Evolutionary conservation across 106 monocot species (phyloP), one percentile per base, ranked within the genome.

Genomic region (Xerophyta viscosa): DNA sequence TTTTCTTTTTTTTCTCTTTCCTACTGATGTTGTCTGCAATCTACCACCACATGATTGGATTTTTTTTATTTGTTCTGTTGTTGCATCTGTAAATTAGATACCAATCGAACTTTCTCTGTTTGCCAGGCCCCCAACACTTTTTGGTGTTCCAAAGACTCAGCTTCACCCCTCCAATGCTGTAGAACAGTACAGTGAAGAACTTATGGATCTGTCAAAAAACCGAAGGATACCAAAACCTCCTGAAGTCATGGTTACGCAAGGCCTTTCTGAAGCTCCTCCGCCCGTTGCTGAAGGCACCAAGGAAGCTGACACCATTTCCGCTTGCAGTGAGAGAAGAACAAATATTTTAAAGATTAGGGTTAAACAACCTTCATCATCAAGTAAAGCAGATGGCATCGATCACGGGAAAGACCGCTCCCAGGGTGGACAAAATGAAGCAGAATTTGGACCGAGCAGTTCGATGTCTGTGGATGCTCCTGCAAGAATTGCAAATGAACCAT

Each of bases 381-480:
- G 64, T 57, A 90, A 70, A 63, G 56, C 48, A 37, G 84, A 76
- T 52, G 84, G 71, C 25, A 54, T 24, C 58, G 73, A 64, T 46
- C 51, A 73, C 33, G 13, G 52, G 12, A 60, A 60, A 26, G 69
- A 72, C n/a, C 56, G 45, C 29, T 72, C 65, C 60, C 66, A 66
- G 14, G 77, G 52, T 20, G 49, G 41, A 37, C 77, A 24, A 46
- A 78, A 79, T 61, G 81, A 82, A 41, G 42, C 53, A 31, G 86
- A 90, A 25, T n/a, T 73, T 20, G 84, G 86, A 6, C 86, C 76
- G 13, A 61, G 71, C 60, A 98, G 82, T 55, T 90, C 98, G 18
- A 74, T 90, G 20, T 98, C 98, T 36, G 98, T 98, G 27, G 98
- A 90, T 77, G 98, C 98, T 8, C 98, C 98, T 3, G 27, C 52